phyloP scores from a whole-genome alignment of 2,329 filamentous ascomycete species.

The Metarhizium brunneum region DNA sequence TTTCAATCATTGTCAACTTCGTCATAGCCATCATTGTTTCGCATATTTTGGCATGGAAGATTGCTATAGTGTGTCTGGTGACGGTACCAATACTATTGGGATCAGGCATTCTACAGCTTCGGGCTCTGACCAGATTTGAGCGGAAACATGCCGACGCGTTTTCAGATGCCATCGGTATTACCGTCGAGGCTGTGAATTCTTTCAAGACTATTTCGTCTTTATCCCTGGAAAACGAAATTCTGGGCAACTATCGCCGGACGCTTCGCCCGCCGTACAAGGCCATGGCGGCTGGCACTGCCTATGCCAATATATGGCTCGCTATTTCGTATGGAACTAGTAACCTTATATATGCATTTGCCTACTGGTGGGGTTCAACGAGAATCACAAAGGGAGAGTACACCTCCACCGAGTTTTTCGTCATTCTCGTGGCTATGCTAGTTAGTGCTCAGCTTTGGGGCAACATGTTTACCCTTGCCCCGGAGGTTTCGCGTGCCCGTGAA shows the following conservation, averaged over 20 bases:
- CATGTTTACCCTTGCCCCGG: conserved; percentile 55
- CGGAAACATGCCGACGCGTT: conserved; percentile 56
- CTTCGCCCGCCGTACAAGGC: conserved; percentile 43
- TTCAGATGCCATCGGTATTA: conserved; percentile 52
- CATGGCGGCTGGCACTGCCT: conserved; percentile 38
- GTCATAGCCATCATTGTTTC: conserved; percentile 58
- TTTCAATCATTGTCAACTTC: conserved; percentile 60
- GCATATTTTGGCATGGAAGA: conserved; percentile 66
- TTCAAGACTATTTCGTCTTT: conserved; percentile 54
- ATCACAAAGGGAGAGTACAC: conserved; percentile 57
- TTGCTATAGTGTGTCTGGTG: conserved; percentile 62
- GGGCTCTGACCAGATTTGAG: conserved; percentile 52
- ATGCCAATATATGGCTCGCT: conserved; percentile 51
- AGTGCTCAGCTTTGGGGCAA: conserved; percentile 54
- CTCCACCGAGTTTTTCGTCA: conserved; percentile 64
- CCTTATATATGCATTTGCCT: conserved; percentile 64
- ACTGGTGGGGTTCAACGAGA: conserved; percentile 70
- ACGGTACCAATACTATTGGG: conserved; percentile 60
- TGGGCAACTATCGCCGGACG: conserved; percentile 42
- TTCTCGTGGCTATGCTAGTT: conserved; percentile 50
- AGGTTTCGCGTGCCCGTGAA: conserved; percentile 56
- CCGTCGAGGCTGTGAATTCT: conserved; percentile 56
- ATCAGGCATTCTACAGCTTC: conserved; percentile 60
- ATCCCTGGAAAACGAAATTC: conserved; percentile 41
- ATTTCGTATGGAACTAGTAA: conserved; percentile 52